Evolutionary conservation across 176 grass and related monocot genomes (phyloP).

Genomic region (Avena atlantica): DNA sequence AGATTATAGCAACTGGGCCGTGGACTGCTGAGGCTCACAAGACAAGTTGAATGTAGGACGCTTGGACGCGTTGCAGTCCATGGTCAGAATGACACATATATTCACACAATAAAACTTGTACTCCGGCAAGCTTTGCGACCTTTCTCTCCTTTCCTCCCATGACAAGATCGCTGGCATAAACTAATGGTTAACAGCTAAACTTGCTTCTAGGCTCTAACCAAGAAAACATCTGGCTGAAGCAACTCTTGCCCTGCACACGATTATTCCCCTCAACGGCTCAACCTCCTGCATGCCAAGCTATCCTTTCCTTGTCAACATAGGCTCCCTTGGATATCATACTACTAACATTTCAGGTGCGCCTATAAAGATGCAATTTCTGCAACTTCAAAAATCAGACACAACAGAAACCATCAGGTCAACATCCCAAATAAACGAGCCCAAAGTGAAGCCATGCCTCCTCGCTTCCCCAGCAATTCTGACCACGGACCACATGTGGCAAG

Average conservation of each 20-base stretch:
- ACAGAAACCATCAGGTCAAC: not conserved
- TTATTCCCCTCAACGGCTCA: slow-evolving; percentile 36
- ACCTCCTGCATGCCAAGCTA: slow-evolving; percentile 55
- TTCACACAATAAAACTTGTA: not conserved
- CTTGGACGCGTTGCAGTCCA: not conserved
- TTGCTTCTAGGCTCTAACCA: slow-evolving; percentile 17
- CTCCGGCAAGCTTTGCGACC: slow-evolving; percentile 3
- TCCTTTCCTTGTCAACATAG: slow-evolving; percentile 61
- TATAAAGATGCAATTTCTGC: slow-evolving; percentile 36
- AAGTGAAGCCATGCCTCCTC: slow-evolving; percentile 48
- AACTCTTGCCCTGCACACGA: slow-evolving; percentile 25
- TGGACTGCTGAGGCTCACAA: not conserved
- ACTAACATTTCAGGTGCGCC: slow-evolving; percentile 25
- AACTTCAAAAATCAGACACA: slow-evolving; percentile 23
- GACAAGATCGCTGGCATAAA: not conserved
- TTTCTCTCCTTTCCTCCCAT: no score
- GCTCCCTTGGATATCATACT: not conserved
- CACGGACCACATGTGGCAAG: not conserved
- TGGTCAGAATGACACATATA: not conserved
- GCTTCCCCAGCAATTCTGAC: slow-evolving; percentile 43
- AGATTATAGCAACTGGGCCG: not conserved
- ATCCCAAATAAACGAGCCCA: not conserved
- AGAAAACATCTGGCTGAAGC: slow-evolving; percentile 31
- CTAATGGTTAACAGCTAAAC: not conserved
- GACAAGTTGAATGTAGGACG: not conserved